phyloP scores from a whole-genome alignment of 345 rosid genomes.

The Clausena lansium region DNA sequence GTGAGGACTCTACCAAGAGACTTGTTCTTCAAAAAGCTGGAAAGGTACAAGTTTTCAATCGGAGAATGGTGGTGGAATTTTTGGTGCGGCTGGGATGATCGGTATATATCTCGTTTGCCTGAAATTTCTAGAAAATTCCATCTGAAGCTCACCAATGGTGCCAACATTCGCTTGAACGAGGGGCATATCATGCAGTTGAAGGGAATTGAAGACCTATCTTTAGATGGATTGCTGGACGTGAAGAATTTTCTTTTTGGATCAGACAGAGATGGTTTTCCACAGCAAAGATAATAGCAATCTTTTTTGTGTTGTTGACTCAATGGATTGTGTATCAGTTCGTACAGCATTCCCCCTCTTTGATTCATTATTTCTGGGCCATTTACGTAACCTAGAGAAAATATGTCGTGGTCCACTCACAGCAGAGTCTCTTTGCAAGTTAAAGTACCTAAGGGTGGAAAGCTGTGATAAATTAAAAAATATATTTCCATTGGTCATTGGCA shows the following conservation, averaged over 20 bases:
- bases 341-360: constrained; percentile 1
- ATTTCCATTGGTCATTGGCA: too few relatives aligned
- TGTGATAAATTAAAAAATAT: neutral
- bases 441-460: neutral
- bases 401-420: neutral
- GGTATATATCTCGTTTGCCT: too few relatives aligned
- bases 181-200: neutral
- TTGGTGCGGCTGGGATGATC: too few relatives aligned
- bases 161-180: neutral
- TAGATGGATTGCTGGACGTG: neutral
- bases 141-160: too few relatives aligned
- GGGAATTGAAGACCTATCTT: constrained; percentile 2
- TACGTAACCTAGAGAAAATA: constrained; percentile 13
- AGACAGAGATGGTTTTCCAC: constrained; percentile 11
- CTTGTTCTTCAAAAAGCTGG: too few relatives aligned
- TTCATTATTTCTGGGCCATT: neutral
- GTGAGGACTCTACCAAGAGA: too few relatives aligned
- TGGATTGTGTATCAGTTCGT: neutral
- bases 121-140: too few relatives aligned
- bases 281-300: too few relatives aligned
- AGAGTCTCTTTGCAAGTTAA: too few relatives aligned
- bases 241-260: constrained; percentile 1
- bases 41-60: too few relatives aligned
- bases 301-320: neutral
- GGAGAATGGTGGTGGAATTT: constrained; percentile 22